These are phyloP conservation scores for Arthrobotrys musiformis DNA, from an alignment of 2,329 filamentous ascomycete genomes.

Conservation along the genomic window DNA sequence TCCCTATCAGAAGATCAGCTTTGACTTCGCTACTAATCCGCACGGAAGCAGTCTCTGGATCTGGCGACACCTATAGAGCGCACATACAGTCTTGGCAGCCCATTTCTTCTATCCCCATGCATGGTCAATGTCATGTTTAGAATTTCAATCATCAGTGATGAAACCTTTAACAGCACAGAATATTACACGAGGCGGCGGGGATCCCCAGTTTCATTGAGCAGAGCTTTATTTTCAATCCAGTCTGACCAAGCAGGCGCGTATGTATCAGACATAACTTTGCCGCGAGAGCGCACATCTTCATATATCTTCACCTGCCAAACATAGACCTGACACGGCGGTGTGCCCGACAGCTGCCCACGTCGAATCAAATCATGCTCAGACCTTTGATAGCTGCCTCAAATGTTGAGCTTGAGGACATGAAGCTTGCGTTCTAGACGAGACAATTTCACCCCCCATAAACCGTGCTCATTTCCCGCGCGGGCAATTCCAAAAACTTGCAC, in stretches of 20 bases:
- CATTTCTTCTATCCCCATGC: too few species aligned
- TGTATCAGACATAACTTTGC: conserved; percentile 9
- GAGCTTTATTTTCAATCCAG: too few species aligned
- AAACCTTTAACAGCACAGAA: background rate
- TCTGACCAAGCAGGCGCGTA: conserved; percentile 1
- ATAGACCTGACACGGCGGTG: background rate
- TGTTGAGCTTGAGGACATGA: background rate
- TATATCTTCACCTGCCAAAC: conserved; percentile 10
- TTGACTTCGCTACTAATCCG: background rate
- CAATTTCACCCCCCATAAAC: background rate
- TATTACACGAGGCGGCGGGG: background rate
- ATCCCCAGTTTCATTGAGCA: background rate
- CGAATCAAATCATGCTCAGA: background rate
- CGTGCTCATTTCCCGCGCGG: conserved; percentile 45
- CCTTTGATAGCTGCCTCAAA: background rate
- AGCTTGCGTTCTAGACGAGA: conserved; percentile 5
- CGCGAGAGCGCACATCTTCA: background rate
- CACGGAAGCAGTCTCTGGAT: background rate
- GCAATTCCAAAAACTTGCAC: conserved; percentile 30
- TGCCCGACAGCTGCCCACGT: background rate
- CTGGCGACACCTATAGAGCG: background rate
- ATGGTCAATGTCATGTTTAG: background rate
- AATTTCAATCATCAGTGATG: background rate
- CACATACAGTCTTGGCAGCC: background rate
- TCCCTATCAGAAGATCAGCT: background rate